Evolutionary conservation across 371 early-diverging fungal genomes (phyloP).

Genomic region (Mortierella sp.): DNA sequence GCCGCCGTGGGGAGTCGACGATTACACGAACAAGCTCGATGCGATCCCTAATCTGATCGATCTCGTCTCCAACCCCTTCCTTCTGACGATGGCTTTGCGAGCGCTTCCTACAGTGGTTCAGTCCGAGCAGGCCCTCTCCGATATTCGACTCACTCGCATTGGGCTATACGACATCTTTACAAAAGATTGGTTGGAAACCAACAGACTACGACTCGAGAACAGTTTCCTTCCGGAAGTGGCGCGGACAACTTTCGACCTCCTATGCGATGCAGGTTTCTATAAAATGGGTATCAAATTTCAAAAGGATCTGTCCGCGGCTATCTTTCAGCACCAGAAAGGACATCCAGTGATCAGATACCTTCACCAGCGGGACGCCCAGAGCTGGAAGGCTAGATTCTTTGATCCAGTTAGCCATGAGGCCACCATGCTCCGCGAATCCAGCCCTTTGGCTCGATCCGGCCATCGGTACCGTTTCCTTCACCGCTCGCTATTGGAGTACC

Average conservation of each 20-base stretch:
- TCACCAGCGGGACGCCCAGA: neutral
- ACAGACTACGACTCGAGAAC: neutral
- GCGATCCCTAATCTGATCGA: slow-evolving; percentile 11
- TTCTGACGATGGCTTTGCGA: slow-evolving; percentile 2
- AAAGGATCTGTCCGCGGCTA: neutral
- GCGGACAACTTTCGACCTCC: neutral
- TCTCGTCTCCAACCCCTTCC: slow-evolving; percentile 17
- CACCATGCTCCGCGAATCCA: neutral
- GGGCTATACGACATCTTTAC: neutral
- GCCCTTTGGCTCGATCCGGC: slow-evolving; percentile 4
- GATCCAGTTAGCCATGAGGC: neutral
- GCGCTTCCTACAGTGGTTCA: neutral
- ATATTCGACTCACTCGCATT: neutral
- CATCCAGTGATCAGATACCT: slow-evolving; percentile 2
- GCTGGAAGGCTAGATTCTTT: slow-evolving; percentile 11
- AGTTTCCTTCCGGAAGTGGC: neutral
- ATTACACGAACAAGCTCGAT: neutral
- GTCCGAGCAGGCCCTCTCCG: neutral
- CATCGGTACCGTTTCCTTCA: slow-evolving; percentile 8
- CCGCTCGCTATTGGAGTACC: slow-evolving; percentile 9
- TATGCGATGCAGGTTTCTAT: neutral
- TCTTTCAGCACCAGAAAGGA: slow-evolving; percentile 3
- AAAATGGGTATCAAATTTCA: neutral
- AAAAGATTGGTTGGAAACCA: neutral
- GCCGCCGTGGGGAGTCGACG: neutral